These are phyloP conservation scores for Exobasidium rhododendri DNA, from an alignment of 1,284 basidiomycete genomes.

Conservation along the genomic window DNA sequence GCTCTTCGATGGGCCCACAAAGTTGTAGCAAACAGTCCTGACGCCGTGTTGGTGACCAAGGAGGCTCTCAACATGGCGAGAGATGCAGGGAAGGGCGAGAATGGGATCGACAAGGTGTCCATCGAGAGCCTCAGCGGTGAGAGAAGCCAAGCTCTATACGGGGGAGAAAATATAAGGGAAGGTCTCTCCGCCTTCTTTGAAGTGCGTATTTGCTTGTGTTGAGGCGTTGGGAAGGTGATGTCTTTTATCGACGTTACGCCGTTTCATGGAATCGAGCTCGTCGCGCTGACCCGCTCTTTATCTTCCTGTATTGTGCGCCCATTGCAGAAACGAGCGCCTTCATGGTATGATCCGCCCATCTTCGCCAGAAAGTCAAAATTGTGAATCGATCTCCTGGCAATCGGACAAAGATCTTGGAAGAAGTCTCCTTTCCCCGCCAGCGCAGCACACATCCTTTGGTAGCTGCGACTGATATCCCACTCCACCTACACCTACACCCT, in stretches of 20 bases:
- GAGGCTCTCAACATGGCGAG: conserved; percentile 50
- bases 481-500: no score
- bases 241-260: background rate
- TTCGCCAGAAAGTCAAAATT: conserved; percentile 2
- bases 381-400: background rate
- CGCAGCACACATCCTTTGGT: no score
- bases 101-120: conserved; percentile 61
- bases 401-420: no score
- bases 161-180: conserved; percentile 70
- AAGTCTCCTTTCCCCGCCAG: no score
- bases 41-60: conserved; percentile 75
- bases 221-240: no score
- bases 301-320: background rate
- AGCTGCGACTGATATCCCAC: no score
- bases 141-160: conserved; percentile 64
- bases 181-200: conserved; percentile 60
- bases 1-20: conserved; percentile 67
- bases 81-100: conserved; percentile 54
- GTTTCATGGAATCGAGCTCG: background rate
- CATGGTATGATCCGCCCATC: conserved; percentile 29
- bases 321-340: conserved; percentile 29
- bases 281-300: background rate
- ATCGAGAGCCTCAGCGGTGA: conserved; percentile 60
- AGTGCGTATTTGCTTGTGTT: conserved; percentile 56
- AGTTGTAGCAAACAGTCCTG: conserved; percentile 70